These are phyloP conservation scores for Fusarium illudens DNA, from an alignment of 2,329 filamentous ascomycete species.

Conservation along the genomic window DNA sequence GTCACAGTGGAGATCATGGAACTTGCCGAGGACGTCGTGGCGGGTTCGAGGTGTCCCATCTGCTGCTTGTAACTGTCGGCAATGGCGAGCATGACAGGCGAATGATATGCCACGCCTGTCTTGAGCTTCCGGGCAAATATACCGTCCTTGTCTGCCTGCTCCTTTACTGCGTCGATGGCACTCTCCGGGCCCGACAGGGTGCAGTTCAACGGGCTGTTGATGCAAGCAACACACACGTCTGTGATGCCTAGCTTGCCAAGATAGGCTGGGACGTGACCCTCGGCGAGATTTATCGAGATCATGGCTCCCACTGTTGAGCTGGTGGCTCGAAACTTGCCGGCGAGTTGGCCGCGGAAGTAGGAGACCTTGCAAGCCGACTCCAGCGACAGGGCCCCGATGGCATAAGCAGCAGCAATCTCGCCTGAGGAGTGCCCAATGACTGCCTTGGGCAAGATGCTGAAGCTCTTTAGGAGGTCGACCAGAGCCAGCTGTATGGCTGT, in stretches of 20 bases:
- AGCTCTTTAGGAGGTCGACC: slow-evolving; percentile 47
- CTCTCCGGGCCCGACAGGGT: slow-evolving; percentile 21
- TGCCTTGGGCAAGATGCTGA: slow-evolving; percentile 41
- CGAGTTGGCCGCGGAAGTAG: slow-evolving; percentile 46
- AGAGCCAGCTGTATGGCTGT: slow-evolving; percentile 63
- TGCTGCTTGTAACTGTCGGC: neutral
- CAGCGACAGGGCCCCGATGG: slow-evolving; percentile 41
- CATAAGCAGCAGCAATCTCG: slow-evolving; percentile 53
- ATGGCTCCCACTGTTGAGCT: slow-evolving; percentile 39
- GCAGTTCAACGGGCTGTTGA: slow-evolving; percentile 25
- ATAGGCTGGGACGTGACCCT: slow-evolving; percentile 32
- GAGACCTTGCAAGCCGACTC: slow-evolving; percentile 46
- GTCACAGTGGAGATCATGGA: slow-evolving; percentile 20
- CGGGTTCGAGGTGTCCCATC: neutral
- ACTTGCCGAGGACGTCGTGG: neutral
- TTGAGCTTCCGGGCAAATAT: slow-evolving; percentile 43
- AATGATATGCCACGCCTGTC: slow-evolving; percentile 59
- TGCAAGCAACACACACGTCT: slow-evolving; percentile 13
- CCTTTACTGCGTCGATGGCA: slow-evolving; percentile 15
- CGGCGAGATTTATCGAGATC: slow-evolving; percentile 45
- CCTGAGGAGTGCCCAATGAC: slow-evolving; percentile 52
- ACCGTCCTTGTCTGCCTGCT: neutral
- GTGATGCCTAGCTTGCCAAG: slow-evolving; percentile 16
- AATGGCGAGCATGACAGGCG: slow-evolving; percentile 53
- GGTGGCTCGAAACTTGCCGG: neutral